phyloP scores from a whole-genome alignment of 202 grass and related monocot species.

The Schoenoplectus tabernaemontani region DNA sequence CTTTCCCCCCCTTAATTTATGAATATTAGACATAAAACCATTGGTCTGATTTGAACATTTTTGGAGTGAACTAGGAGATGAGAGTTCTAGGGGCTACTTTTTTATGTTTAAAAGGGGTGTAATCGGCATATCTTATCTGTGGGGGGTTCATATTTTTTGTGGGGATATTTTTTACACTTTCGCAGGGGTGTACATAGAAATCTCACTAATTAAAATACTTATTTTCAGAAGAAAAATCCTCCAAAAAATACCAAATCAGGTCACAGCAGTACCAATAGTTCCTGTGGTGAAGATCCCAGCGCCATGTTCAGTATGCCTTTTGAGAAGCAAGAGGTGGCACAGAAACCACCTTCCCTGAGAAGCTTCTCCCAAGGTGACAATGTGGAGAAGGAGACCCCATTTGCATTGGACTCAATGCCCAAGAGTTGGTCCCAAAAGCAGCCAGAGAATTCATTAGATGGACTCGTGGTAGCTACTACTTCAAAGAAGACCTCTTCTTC shows the following conservation, averaged over 20 bases:
- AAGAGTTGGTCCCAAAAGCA: constrained; percentile 15
- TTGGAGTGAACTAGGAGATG: background rate
- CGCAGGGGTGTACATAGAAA: background rate
- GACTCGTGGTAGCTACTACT: background rate
- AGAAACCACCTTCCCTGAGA: background rate
- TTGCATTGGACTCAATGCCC: background rate
- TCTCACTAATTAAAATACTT: background rate
- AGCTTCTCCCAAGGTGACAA: constrained; percentile 11
- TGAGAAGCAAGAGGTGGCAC: background rate
- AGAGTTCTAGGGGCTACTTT: background rate
- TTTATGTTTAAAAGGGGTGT: background rate
- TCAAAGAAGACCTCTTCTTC: constrained; percentile 16
- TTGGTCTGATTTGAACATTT: background rate
- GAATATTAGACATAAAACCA: background rate
- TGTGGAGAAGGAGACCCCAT: background rate
- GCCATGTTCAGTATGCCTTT: background rate
- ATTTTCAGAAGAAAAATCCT: constrained; percentile 20
- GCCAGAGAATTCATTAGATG: constrained; percentile 8
- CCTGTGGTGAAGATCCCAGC: constrained; percentile 1
- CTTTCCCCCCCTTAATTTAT: background rate
- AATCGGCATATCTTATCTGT: background rate
- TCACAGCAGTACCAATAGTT: constrained; percentile 10
- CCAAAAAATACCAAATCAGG: constrained; percentile 19
- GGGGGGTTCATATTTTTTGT: background rate
- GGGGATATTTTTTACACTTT: background rate